These are phyloP conservation scores for Phaeotremella skinneri DNA, from an alignment of 768 basidiomycete species.

Conservation along the genomic window DNA sequence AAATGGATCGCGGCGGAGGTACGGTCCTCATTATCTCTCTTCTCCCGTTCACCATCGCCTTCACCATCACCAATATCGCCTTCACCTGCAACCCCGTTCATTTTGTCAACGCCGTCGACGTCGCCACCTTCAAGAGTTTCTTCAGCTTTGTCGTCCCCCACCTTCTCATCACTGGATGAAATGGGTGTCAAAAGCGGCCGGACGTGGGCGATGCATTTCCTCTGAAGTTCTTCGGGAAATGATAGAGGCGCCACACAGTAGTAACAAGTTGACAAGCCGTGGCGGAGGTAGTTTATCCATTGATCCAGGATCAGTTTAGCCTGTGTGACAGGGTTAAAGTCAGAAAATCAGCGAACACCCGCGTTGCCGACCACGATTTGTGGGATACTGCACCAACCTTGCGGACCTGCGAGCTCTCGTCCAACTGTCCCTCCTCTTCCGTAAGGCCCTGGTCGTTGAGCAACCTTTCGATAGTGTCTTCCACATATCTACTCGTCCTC, in stretches of 20 bases:
- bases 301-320: constrained; percentile 81
- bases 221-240: constrained; percentile 90
- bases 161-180: constrained; percentile 54
- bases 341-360: constrained; percentile 1
- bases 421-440: constrained; percentile 59
- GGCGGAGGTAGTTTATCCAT: constrained; percentile 87
- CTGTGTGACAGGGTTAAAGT: constrained; percentile 59
- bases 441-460: constrained; percentile 61
- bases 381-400: constrained; percentile 15
- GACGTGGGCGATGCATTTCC: constrained; percentile 89
- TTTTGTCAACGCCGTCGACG: constrained; percentile 54
- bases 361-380: neutral
- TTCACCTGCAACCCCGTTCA: constrained; percentile 16
- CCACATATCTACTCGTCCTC: constrained; percentile 70
- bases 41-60: constrained; percentile 14
- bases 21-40: constrained; percentile 15
- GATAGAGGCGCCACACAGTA: constrained; percentile 92
- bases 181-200: constrained; percentile 51
- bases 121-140: constrained; percentile 14
- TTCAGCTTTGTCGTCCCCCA: constrained; percentile 17
- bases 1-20: neutral
- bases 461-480: constrained; percentile 74
- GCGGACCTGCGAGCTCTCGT: constrained; percentile 24
- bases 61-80: constrained; percentile 55
- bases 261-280: constrained; percentile 68